These are phyloP conservation scores for Paraphaeosphaeria sporulosa DNA, from an alignment of 2,329 filamentous ascomycete species.

Conservation along the genomic window DNA sequence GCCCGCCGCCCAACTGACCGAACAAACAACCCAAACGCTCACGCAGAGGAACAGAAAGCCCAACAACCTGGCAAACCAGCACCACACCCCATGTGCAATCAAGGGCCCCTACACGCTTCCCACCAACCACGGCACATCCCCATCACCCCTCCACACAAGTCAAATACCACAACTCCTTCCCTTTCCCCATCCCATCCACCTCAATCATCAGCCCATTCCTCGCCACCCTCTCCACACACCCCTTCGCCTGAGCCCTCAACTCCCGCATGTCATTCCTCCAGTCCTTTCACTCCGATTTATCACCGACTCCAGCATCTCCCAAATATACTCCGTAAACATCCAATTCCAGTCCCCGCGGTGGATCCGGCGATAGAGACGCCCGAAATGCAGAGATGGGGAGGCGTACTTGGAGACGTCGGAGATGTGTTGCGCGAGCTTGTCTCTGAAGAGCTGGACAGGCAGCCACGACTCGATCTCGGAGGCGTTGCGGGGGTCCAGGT, in stretches of 20 bases:
- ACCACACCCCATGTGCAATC: not conserved
- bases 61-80: not conserved
- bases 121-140: conserved; percentile 41
- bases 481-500: conserved; percentile 7
- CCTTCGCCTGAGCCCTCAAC: conserved; percentile 36
- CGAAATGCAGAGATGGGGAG: conserved; percentile 22
- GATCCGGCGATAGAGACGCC: conserved; percentile 39
- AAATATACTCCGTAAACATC: conserved; percentile 33
- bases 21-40: no score
- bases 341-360: conserved; percentile 36
- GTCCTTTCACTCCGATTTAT: conserved; percentile 25
- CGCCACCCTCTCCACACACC: conserved; percentile 24
- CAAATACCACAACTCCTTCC: conserved; percentile 36
- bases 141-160: conserved; percentile 39
- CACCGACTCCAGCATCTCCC: conserved; percentile 20
- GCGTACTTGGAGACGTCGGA: conserved; percentile 10
- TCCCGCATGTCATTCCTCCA: conserved; percentile 32
- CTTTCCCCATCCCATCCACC: conserved; percentile 27
- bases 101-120: not conserved
- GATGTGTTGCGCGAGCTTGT: conserved; percentile 35
- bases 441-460: conserved; percentile 41
- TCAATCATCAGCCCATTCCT: conserved; percentile 38
- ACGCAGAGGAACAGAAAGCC: no score
- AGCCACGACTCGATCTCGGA: conserved; percentile 34
- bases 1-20: not conserved